Percentiles rank a stretch among this genome's conserved stretches.
phyloP scores from a whole-genome alignment of 495 filamentous ascomycete genomes.

The Pyrenula massariospora region DNA sequence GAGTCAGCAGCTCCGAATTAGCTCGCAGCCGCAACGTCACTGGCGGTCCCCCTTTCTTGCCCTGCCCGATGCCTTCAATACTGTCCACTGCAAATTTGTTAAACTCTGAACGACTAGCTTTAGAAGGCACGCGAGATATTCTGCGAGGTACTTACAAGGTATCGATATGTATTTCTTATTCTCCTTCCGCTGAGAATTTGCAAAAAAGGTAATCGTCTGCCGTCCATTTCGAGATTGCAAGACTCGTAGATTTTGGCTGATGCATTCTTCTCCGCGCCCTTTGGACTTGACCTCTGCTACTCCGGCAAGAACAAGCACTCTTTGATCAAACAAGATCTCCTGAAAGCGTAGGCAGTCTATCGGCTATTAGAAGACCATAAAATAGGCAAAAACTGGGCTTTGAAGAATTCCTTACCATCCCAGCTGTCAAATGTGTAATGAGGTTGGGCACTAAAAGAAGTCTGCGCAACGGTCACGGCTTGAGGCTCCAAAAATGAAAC shows the following conservation, averaged over 20 bases:
- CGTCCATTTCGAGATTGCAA: constrained; percentile 24
- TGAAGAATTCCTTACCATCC: constrained; percentile 17
- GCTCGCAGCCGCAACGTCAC: constrained; percentile 26
- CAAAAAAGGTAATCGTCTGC: constrained; percentile 29
- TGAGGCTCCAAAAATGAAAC: constrained; percentile 35
- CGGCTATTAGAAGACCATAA: neutral
- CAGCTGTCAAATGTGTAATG: constrained; percentile 34
- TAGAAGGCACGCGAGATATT: too few species aligned
- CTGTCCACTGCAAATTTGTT: constrained; percentile 21
- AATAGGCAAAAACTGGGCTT: constrained; percentile 2
- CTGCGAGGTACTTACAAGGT: constrained; percentile 24
- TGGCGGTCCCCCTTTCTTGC: constrained; percentile 29
- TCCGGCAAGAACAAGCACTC: constrained; percentile 28
- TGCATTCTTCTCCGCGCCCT: constrained; percentile 35
- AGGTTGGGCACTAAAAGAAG: constrained; percentile 29
- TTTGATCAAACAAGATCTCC: constrained; percentile 28
- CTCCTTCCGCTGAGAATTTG: constrained; percentile 30
- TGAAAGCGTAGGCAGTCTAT: constrained; percentile 32
- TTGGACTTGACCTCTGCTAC: constrained; percentile 36
- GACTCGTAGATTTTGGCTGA: constrained; percentile 35
- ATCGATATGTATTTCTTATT: constrained; percentile 33
- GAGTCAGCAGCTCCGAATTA: constrained; percentile 30
- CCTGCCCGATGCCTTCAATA: constrained; percentile 25
- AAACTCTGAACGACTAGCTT: too few species aligned
- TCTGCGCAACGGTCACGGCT: constrained; percentile 27